Conservation (phyloP, 345 rosid genomes). For the Sisymbrium altissimum region DNA sequence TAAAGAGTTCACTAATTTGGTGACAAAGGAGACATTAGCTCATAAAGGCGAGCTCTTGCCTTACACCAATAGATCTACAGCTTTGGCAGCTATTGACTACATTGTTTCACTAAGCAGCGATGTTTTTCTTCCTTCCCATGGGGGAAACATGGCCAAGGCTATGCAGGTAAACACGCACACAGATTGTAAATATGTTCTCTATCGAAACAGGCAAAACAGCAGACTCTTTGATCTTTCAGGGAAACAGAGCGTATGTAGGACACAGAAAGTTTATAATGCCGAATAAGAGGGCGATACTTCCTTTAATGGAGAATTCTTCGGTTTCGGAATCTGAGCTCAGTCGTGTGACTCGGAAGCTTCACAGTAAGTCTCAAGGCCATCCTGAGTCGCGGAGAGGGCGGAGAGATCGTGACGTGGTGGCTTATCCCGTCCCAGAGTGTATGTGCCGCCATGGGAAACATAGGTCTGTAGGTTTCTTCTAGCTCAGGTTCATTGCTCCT, state of each 20-base stretch:
- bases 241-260: constrained; percentile 71
- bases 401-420: constrained; percentile 58
- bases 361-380: constrained; percentile 54
- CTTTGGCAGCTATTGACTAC: constrained; percentile 72
- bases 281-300: constrained; percentile 60
- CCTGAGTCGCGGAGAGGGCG: constrained; percentile 52
- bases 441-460: constrained; percentile 49
- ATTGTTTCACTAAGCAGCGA: constrained; percentile 66
- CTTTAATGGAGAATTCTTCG: constrained; percentile 50
- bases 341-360: constrained; percentile 47
- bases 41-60: constrained; percentile 56
- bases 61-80: constrained; percentile 51
- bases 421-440: constrained; percentile 74
- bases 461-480: constrained; percentile 28
- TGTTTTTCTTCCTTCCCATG: constrained; percentile 77
- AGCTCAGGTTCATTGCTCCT: constrained; percentile 2
- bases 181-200: no score
- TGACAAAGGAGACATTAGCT: constrained; percentile 56
- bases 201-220: neutral
- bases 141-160: constrained; percentile 81
- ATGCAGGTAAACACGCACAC: constrained; percentile 46
- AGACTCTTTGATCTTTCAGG: constrained; percentile 33
- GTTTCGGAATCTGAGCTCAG: constrained; percentile 52
- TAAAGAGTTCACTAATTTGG: constrained; percentile 49
- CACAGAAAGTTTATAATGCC: constrained; percentile 71